Percentiles rank a stretch among this genome's conserved stretches.
phyloP scores from a whole-genome alignment of 2,329 filamentous ascomycete genomes.

The Colletotrichum theobromicola region DNA sequence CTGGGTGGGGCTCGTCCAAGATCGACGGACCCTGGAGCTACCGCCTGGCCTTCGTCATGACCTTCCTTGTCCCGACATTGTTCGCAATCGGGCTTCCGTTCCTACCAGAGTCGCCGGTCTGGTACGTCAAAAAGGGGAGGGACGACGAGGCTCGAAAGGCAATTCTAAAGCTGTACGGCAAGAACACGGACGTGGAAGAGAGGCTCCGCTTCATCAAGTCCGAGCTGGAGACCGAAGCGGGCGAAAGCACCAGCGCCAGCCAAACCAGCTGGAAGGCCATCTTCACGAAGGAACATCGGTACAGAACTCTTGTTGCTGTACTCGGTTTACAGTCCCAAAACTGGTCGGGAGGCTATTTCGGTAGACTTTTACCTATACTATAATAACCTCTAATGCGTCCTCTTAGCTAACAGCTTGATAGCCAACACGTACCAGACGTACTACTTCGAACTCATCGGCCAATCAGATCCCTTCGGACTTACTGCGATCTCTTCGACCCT shows the following conservation, averaged over 20 bases:
- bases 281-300: slow-evolving; percentile 32
- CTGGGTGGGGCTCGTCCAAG: slow-evolving; percentile 29
- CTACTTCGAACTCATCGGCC: slow-evolving; percentile 34
- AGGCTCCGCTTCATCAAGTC: slow-evolving; percentile 29
- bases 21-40: slow-evolving; percentile 31
- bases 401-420: too few relatives aligned
- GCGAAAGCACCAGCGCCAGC: slow-evolving; percentile 26
- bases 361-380: too few relatives aligned
- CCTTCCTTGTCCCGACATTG: slow-evolving; percentile 29
- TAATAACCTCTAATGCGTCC: too few relatives aligned
- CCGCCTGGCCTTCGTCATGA: slow-evolving; percentile 31
- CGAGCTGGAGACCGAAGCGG: slow-evolving; percentile 28
- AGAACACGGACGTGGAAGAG: slow-evolving; percentile 25
- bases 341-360: slow-evolving; percentile 34
- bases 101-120: slow-evolving; percentile 31
- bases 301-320: slow-evolving; percentile 28
- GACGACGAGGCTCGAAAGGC: slow-evolving; percentile 32
- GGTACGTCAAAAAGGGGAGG: slow-evolving; percentile 31
- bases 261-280: slow-evolving; percentile 33
- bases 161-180: slow-evolving; percentile 28
- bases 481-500: slow-evolving; percentile 29
- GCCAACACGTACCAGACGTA: slow-evolving; percentile 34
- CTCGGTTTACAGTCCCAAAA: slow-evolving; percentile 31
- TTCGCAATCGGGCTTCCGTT: slow-evolving; percentile 29
- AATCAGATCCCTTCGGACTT: slow-evolving; percentile 31